phyloP scores from a whole-genome alignment of 148 eudicot genomes.

The Rhododendron mucronatum region DNA sequence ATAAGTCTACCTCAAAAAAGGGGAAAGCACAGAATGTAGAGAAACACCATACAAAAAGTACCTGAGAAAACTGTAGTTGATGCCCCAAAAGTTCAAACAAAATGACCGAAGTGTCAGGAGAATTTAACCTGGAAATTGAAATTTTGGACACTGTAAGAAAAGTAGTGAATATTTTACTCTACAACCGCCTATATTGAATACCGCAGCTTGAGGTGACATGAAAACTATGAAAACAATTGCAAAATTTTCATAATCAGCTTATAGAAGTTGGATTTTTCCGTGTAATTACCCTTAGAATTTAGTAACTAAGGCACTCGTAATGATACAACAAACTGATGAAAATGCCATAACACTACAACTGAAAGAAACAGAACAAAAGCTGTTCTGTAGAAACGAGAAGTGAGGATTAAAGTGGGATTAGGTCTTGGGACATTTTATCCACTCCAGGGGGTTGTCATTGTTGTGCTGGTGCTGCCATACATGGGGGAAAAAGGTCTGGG shows the following conservation, averaged over 20 bases:
- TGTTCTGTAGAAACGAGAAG: not conserved
- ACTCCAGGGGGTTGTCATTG: not conserved
- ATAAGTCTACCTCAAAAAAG: not conserved
- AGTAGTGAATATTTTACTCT: not conserved
- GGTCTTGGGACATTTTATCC: not conserved
- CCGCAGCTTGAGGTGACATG: not conserved
- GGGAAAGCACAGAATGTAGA: not conserved
- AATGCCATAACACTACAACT: not conserved
- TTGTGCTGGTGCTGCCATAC: not conserved
- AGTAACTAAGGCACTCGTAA: not conserved
- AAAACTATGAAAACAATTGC: not conserved
- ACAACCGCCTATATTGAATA: not conserved
- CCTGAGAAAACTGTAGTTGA: slow-evolving; percentile 87
- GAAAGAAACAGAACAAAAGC: not conserved
- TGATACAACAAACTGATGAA: not conserved
- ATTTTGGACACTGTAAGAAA: not conserved
- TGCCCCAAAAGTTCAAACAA: slow-evolving; percentile 65
- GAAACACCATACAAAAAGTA: slow-evolving; percentile 15
- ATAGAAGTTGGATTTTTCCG: not conserved
- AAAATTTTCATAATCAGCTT: not conserved
- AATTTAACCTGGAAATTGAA: slow-evolving; percentile 53
- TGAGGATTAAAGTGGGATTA: not conserved
- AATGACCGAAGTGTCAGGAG: slow-evolving; percentile 72
- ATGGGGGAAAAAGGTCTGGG: not conserved
- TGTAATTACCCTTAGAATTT: not conserved